These are phyloP conservation scores for Fraxinus latifolia DNA, from an alignment of 305 asterid species.

Conservation along the genomic window DNA sequence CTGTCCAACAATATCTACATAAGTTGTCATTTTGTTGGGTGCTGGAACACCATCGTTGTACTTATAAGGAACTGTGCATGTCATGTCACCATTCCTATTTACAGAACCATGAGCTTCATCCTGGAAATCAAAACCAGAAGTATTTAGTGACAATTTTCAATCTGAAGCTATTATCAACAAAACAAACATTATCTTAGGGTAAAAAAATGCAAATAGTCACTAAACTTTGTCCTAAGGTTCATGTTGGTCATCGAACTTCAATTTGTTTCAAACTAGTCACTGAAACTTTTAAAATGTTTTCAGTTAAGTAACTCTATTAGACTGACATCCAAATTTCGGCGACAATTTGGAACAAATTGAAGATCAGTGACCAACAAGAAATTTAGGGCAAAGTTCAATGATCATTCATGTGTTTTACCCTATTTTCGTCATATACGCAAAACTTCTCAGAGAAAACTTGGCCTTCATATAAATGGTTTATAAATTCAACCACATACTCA, in stretches of 20 bases:
- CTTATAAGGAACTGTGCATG: constrained; percentile 29
- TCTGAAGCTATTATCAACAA: neutral
- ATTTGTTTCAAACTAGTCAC: neutral
- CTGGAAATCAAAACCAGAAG: constrained; percentile 29
- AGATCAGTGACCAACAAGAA: neutral
- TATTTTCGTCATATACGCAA: neutral
- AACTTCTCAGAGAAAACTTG: neutral
- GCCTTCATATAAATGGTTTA: neutral
- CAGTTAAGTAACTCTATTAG: neutral
- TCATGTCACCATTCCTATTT: constrained; percentile 32
- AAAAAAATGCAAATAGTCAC: neutral
- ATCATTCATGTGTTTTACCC: neutral
- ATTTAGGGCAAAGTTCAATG: neutral
- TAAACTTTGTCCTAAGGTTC: neutral
- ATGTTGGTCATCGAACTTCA: neutral
- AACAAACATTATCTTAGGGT: too few relatives aligned
- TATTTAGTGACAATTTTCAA: constrained; percentile 1
- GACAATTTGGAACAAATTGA: too few relatives aligned
- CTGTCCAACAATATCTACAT: constrained; percentile 82
- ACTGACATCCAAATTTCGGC: neutral
- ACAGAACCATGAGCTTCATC: constrained; percentile 37
- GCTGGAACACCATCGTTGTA: constrained; percentile 45
- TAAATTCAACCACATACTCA: too few relatives aligned
- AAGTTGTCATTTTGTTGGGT: constrained; percentile 56
- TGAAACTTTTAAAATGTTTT: neutral